Base-by-base conservation (phyloP, 2,329 filamentous ascomycete species). In the Colletotrichum graminicola region DNA sequence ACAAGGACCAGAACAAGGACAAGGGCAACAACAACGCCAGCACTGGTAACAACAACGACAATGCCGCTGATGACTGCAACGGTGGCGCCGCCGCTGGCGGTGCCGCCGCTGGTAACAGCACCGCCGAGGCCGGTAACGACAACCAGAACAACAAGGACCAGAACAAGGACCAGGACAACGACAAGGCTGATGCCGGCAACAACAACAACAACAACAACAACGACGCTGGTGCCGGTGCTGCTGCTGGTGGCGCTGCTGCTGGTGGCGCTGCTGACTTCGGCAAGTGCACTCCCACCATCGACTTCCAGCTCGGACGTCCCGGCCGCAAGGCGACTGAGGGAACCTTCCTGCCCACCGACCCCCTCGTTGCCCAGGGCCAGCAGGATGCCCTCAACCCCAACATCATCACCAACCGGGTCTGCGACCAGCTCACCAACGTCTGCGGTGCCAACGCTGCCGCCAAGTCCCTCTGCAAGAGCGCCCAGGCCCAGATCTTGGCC, bases 321-420 rank as follows among this genome's bases (percentile, higher is more conserved):
- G 84, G 84, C 23, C 87, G 88, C 66, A 78, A 82, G 11, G 80
- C 82, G 36, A 80, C 80, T 61, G 88, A 89, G 77, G 87, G 85
- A 75, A 89, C 88, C 55, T 91, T 91, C 84, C 83, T 89, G 74
- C 86, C 89, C 54, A 84, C 82, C 23, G 89, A 91, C 76, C 78
- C 85, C 8, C 76, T 87, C 10, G 85, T 89, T 45, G 85, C 85
- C 74, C 78, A 87, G 76, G 88, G 87, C 55, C 88, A 90, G 78
- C 78, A 85, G 72, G 88, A 90, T 72, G 87, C 88, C 45, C 80
- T 90, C 16, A 90, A 90, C 84, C 88, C 88, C 47, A 88, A 87
- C 80, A 90, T 90, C 81, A 90, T 90, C 82, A 90, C 87, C 76
- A 90, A 89, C 80, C 84, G 87, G 23, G 85, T 90, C 75, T 89